A percentile compares a stretch with the other conserved stretches of the same genome.
Evolutionary conservation across 441 rosid genomes (phyloP).

Genomic region (Aquilaria agallochum): DNA sequence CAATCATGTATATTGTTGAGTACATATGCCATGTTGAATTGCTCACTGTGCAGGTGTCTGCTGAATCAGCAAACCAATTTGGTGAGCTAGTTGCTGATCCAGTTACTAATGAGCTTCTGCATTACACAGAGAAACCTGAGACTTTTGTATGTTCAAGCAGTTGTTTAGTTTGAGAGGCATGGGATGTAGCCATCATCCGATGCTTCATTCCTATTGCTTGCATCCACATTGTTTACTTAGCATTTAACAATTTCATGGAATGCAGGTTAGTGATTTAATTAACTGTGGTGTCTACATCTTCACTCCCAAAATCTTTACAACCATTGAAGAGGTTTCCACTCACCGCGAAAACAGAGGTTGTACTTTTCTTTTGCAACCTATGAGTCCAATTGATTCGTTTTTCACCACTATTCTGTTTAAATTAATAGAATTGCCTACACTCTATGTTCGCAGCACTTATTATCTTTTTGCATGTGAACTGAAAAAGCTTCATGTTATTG

Average conservation of each 20-base stretch:
- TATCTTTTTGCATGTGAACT: neutral
- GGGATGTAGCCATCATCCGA: neutral
- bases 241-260: neutral
- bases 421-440: conserved; percentile 2
- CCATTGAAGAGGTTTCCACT: conserved; percentile 60
- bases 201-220: neutral
- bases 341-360: conserved; percentile 70
- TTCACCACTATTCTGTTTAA: too few relatives aligned
- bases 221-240: conserved; percentile 1
- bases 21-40: neutral
- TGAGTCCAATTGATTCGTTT: too few relatives aligned
- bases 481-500: neutral
- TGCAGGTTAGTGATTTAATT: conserved; percentile 87
- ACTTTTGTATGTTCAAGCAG: conserved; percentile 62
- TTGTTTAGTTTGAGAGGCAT: neutral
- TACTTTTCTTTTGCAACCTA: neutral
- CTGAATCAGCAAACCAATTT: conserved; percentile 84
- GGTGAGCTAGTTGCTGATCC: conserved; percentile 91
- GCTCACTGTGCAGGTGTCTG: conserved; percentile 63
- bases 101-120: conserved; percentile 72
- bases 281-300: conserved; percentile 91
- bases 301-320: conserved; percentile 63
- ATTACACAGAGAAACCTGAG: conserved; percentile 90
- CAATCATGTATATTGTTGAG: too few relatives aligned
- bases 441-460: neutral